Conservation (phyloP, 164 flowering plant genomes). For the Vitis riparia region DNA sequence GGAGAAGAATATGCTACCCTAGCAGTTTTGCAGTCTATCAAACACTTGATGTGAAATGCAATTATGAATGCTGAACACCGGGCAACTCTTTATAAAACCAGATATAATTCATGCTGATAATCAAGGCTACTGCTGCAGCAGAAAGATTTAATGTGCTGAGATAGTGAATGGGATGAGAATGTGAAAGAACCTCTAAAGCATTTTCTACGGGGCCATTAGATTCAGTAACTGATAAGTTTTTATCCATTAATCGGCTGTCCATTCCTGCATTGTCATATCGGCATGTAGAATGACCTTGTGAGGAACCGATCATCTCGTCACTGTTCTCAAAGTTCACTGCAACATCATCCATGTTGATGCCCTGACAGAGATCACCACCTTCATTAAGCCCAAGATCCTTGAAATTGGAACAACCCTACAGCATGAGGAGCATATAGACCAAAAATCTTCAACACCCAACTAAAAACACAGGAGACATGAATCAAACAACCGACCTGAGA, state of each 20-base stretch:
- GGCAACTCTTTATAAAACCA: no score
- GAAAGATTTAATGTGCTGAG: no score
- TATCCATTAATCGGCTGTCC: slow-evolving; percentile 45
- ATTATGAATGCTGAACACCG: no score
- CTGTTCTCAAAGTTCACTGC: slow-evolving; percentile 32
- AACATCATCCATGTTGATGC: slow-evolving; percentile 41
- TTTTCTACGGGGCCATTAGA: slow-evolving; percentile 38
- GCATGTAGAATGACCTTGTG: slow-evolving; percentile 28
- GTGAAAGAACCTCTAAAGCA: slow-evolving; percentile 47
- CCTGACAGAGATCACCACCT: slow-evolving; percentile 36
- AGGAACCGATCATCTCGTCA: slow-evolving; percentile 40
- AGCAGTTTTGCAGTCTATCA: no score
- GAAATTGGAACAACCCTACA: slow-evolving; percentile 30
- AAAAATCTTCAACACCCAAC: neutral
- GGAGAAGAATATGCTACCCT: no score
- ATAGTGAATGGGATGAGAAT: neutral
- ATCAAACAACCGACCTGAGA: neutral
- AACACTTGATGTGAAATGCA: no score
- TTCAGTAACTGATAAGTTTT: slow-evolving; percentile 39
- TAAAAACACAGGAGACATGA: neutral
- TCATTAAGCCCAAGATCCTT: slow-evolving; percentile 37
- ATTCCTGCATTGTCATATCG: slow-evolving; percentile 33
- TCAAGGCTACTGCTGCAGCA: no score
- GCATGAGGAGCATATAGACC: slow-evolving; percentile 4
- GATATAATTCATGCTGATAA: no score